These are phyloP conservation scores for Ascosphaera apis DNA, from an alignment of 2,329 filamentous ascomycete species.

Conservation along the genomic window DNA sequence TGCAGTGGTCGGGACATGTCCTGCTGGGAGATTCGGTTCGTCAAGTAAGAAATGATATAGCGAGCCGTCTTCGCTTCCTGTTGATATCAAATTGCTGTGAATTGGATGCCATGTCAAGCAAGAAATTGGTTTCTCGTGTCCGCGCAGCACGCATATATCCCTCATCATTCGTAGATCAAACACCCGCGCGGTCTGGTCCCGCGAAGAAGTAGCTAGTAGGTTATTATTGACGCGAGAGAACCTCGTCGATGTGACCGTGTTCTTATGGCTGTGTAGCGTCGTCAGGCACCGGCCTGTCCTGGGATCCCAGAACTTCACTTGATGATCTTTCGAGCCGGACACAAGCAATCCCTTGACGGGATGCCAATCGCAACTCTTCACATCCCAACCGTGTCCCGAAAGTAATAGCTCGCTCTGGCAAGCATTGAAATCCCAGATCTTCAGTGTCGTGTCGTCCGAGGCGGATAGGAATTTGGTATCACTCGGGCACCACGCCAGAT, in stretches of 20 bases:
- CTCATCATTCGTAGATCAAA: conserved; percentile 98
- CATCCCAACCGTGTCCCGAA: conserved; percentile 93
- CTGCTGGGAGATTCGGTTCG: conserved; percentile 66
- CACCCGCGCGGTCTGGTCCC: conserved; percentile 78
- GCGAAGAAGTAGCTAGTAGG: conserved; percentile 73
- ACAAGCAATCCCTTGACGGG: conserved; percentile 82
- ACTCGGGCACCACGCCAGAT: conserved; percentile 79
- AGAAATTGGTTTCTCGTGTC: conserved; percentile 89
- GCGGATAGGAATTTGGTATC: conserved; percentile 93
- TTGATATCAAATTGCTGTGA: conserved; percentile 70
- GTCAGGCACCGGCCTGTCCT: conserved; percentile 72
- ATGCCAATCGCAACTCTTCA: conserved; percentile 94
- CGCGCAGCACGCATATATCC: conserved; percentile 77
- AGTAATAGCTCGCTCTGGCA: conserved; percentile 64
- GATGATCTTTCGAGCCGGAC: conserved; percentile 90
- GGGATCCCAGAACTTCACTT: conserved; percentile 98
- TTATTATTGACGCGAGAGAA: conserved; percentile 72
- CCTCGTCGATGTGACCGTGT: conserved; percentile 76
- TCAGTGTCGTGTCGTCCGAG: conserved; percentile 76
- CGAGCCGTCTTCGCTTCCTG: conserved; percentile 71
- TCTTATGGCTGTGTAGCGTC: conserved; percentile 90
- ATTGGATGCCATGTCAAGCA: conserved; percentile 86
- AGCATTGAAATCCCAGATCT: conserved; percentile 88
- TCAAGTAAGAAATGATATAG: conserved; percentile 90
- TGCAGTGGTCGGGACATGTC: conserved; percentile 46